These are phyloP conservation scores for Aquilaria yunnanensis DNA, from an alignment of 345 rosid species.

Conservation along the genomic window DNA sequence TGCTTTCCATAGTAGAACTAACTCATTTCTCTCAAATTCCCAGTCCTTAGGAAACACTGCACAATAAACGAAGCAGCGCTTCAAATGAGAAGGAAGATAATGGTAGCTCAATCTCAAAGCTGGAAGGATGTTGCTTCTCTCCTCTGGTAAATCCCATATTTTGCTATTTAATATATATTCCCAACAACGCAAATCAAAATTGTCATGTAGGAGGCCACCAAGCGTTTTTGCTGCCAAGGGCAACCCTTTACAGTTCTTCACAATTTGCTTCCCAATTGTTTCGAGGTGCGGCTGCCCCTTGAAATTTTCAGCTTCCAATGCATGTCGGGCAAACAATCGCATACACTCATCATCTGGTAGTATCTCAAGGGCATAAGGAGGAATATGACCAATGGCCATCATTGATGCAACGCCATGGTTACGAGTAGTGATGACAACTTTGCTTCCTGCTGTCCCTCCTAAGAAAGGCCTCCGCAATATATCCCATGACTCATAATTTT, in stretches of 20 bases:
- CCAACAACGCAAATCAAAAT: slow-evolving; percentile 16
- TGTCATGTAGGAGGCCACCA: slow-evolving; percentile 22
- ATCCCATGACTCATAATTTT: slow-evolving; percentile 25
- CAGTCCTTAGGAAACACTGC: slow-evolving; percentile 9
- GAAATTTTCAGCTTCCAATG: slow-evolving; percentile 3
- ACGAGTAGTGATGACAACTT: slow-evolving; percentile 11
- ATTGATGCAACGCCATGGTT: slow-evolving; percentile 15
- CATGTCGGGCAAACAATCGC: slow-evolving; percentile 14
- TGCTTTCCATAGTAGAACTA: slow-evolving; percentile 27
- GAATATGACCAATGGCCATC: slow-evolving; percentile 13
- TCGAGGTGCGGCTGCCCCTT: slow-evolving; percentile 15
- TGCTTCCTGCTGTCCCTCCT: slow-evolving; percentile 29
- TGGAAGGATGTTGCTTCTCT: slow-evolving; percentile 18
- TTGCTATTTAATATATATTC: slow-evolving; percentile 16
- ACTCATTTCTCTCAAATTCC: background rate
- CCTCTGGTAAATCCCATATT: slow-evolving; percentile 18
- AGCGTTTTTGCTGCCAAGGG: slow-evolving; percentile 36
- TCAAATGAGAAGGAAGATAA: too few species aligned
- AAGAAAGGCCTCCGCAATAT: slow-evolving; percentile 18
- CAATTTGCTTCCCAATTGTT: slow-evolving; percentile 27
- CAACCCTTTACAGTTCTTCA: slow-evolving; percentile 30
- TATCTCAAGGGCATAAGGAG: slow-evolving; percentile 10
- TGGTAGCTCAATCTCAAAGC: too few species aligned
- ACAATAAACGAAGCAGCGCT: slow-evolving; percentile 27
- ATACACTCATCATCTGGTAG: slow-evolving; percentile 31